phyloP scores from a whole-genome alignment of 2,329 filamentous ascomycete genomes.

The Thermomyces lanuginosus region DNA sequence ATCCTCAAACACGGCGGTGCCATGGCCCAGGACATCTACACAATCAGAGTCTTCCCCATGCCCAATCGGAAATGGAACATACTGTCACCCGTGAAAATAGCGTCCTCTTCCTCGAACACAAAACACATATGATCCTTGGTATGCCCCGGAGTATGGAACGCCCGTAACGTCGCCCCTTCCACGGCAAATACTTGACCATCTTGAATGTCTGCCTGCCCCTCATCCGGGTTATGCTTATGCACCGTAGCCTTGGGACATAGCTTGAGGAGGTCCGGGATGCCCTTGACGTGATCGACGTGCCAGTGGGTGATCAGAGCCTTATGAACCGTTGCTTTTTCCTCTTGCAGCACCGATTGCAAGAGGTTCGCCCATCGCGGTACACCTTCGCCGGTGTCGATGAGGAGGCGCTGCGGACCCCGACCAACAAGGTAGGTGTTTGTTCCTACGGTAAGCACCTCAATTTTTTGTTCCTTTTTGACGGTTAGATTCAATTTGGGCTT shows the following conservation, averaged over 20 bases:
- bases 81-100: conserved; percentile 76
- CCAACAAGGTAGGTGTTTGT: conserved; percentile 95
- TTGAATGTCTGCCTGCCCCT: conserved; percentile 36
- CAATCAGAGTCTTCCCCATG: conserved; percentile 1
- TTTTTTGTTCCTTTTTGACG: neutral
- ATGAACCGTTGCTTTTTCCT: conserved; percentile 54
- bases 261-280: conserved; percentile 51
- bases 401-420: conserved; percentile 51
- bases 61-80: conserved; percentile 8
- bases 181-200: conserved; percentile 39
- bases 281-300: conserved; percentile 74
- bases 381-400: conserved; percentile 86
- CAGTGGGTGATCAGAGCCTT: conserved; percentile 71
- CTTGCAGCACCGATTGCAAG: conserved; percentile 46
- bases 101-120: conserved; percentile 57
- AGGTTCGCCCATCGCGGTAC: conserved; percentile 53
- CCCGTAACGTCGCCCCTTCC: conserved; percentile 44
- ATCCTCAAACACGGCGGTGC: conserved; percentile 72
- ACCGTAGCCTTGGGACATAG: conserved; percentile 48
- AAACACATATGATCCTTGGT: conserved; percentile 70
- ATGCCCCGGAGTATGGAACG: conserved; percentile 57
- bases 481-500: conserved; percentile 3
- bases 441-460: conserved; percentile 27
- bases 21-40: conserved; percentile 60
- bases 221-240: conserved; percentile 47